Evolutionary conservation across 2,329 filamentous ascomycete species (phyloP).

Genomic region (Colletotrichum spaethianum): DNA sequence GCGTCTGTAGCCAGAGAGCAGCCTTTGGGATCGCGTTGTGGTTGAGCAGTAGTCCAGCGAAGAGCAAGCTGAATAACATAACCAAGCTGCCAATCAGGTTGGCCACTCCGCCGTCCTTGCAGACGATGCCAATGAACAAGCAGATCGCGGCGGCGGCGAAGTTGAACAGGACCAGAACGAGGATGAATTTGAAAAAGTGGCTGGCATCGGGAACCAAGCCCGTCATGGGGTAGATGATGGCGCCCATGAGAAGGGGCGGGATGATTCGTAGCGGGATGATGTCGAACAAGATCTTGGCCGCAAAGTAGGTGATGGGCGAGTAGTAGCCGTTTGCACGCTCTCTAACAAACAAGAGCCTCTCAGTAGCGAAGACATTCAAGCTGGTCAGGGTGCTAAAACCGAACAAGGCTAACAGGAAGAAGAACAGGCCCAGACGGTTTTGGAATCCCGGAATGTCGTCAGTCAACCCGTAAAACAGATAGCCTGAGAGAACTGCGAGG

Average conservation of each 20-base stretch:
- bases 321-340: slow-evolving; percentile 99
- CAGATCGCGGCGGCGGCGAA: slow-evolving; percentile 93
- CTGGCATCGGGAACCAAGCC: slow-evolving; percentile 85
- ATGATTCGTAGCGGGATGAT: slow-evolving; percentile 95
- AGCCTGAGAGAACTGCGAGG: slow-evolving; percentile 93
- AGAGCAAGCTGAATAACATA: slow-evolving; percentile 97
- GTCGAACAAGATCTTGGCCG: slow-evolving; percentile 97
- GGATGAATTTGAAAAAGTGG: slow-evolving; percentile 92
- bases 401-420: slow-evolving; percentile 95
- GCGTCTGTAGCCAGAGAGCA: slow-evolving; percentile 89
- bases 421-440: slow-evolving; percentile 96
- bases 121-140: slow-evolving; percentile 95
- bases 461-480: slow-evolving; percentile 95
- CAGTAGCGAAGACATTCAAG: slow-evolving; percentile 91
- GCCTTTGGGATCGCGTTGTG: slow-evolving; percentile 91
- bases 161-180: slow-evolving; percentile 96
- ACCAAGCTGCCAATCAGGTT: slow-evolving; percentile 95
- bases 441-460: slow-evolving; percentile 98
- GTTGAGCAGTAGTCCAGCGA: slow-evolving; percentile 94
- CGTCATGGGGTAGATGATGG: slow-evolving; percentile 98
- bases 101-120: slow-evolving; percentile 91
- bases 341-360: slow-evolving; percentile 90
- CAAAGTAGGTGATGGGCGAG: slow-evolving; percentile 92
- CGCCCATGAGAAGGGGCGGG: slow-evolving; percentile 93
- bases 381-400: slow-evolving; percentile 97